Base-by-base conservation (phyloP, 1,284 basidiomycete species). In the Quambalaria eucalypti region DNA sequence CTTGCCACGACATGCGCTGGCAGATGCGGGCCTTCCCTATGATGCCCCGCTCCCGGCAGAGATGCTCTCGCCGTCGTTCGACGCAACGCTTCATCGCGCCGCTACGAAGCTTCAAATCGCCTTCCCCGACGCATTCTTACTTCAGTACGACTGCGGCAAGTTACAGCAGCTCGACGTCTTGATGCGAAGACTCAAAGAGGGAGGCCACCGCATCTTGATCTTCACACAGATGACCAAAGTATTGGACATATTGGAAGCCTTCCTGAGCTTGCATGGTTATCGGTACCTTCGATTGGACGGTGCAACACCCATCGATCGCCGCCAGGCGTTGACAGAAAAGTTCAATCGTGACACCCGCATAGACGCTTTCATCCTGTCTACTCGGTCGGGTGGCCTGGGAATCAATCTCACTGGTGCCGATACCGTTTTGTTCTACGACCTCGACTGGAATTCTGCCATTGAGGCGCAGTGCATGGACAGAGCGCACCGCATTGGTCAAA, bases 161-260 rank as follows among this genome's bases (percentile, higher is more conserved):
- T 81, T 97, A 16, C 92, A 96, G 71, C 82, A 86, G 61, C 83
- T 97, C 2, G 83, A 85, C 29, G 78, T 79, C 25, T 80, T 97
- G 29, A 81, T 97, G 42, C 84, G 89, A 23, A 84, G 88, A 69
- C 86, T 85, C 73, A 90, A 92, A 71, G 83, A 83, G 0, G 88
- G 84, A 2, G 89, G 90, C 0, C 91, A 96, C 73, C 86, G 92
- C 1, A 82, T 90, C 23, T 81, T 97, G 48, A 93, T 97, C 66
- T 97, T 97, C 76, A 97, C 92, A 0, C 92, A 97, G 72, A 97
- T 97, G 92, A 96, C 92, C 23, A 82, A 83, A 56, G 87, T 97
- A 33, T 81, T 97, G 53, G 92, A 97, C 76, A 92, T 97, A 54
- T 81, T 97, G 50, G 93, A 97, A 74, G 85, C 86, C 33, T 96